Base-by-base conservation (phyloP, 768 basidiomycete genomes). In the Tephrocybe sp. region DNA sequence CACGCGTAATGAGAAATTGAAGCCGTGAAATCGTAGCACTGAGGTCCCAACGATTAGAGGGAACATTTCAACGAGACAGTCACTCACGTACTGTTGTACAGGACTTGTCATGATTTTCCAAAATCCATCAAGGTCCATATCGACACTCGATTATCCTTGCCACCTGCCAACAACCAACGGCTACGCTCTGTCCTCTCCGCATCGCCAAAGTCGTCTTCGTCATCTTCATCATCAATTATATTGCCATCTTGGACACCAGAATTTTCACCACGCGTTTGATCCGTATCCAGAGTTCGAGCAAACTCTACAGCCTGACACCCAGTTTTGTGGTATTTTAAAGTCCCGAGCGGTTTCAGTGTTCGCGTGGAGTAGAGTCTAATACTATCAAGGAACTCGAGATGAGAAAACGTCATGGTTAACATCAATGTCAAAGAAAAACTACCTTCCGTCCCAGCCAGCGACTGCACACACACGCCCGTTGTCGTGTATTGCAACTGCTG, bases 371-470 rank as follows among this genome's bases (percentile, higher is more conserved):
- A 93, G 7, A 97, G 70, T 0, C 91, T 83, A 15, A 94, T 74
- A 50, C 92, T 97, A 60, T 1, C 30, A 4, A 24, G 19, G 30
- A 30, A 38, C 29, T 3, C 47, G 36, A n/a, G 39, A 47, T 19
- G 16, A 42, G 21, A 15, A 52, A n/a, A 31, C 12, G n/a, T 34
- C 24, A 23, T 49, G 38, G 10, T 12, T 11, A 12, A 19, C 15
- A 16, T 27, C 24, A n/a, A n/a, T n/a, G n/a, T n/a, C n/a, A n/a
- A n/a, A 13, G 12, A 36, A 30, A 5, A 69, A 88, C 58, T 56
- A 94, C 94, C 76, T 82, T 29, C 95, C 94, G 53, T 98, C 94
- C 95, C 95, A 97, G 0, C 94, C 92, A 2, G 88, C 94, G 2
- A 94, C 72, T 0, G 93, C 94, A 57, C 93, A 87, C 0, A 97